Conservation (phyloP, 2,329 filamentous ascomycete genomes). For the Fusarium xylarioides region DNA sequence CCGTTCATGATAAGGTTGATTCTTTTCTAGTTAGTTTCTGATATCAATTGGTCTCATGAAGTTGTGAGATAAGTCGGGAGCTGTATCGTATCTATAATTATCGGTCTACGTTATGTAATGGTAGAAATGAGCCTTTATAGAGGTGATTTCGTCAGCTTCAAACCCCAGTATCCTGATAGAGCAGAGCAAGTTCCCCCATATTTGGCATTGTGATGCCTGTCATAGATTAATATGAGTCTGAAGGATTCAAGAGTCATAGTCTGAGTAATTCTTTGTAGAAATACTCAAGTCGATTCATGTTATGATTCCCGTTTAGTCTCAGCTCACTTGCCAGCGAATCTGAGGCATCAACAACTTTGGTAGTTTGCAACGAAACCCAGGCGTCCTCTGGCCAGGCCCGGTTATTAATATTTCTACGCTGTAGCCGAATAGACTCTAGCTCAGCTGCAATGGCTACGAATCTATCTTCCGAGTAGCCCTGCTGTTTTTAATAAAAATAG, state of each 20-base stretch:
- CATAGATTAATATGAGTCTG: slow-evolving; percentile 1
- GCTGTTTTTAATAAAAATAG: not conserved
- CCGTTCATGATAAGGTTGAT: slow-evolving; percentile 2
- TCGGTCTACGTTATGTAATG: not conserved
- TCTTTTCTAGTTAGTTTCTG: not conserved
- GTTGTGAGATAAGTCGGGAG: not conserved
- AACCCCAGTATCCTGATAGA: not conserved
- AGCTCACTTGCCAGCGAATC: not conserved
- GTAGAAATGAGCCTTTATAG: not conserved
- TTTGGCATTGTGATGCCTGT: slow-evolving; percentile 19
- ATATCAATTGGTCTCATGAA: not conserved
- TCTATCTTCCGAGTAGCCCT: not conserved
- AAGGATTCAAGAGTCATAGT: slow-evolving; percentile 26
- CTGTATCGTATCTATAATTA: not conserved
- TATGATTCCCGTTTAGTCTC: not conserved
- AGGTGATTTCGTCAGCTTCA: not conserved
- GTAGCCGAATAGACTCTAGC: not conserved
- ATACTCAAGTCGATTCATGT: not conserved
- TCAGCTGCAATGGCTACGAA: not conserved
- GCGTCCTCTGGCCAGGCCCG: not conserved
- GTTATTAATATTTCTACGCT: not conserved
- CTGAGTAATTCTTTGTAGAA: not conserved
- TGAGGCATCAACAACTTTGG: slow-evolving; percentile 39
- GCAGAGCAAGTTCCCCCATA: slow-evolving; percentile 7
- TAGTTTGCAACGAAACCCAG: not conserved